Evolutionary conservation across 2,329 filamentous ascomycete genomes (phyloP), one percentile per base, ranked within the genome.

Genomic region (Aspergillus ochraceus): DNA sequence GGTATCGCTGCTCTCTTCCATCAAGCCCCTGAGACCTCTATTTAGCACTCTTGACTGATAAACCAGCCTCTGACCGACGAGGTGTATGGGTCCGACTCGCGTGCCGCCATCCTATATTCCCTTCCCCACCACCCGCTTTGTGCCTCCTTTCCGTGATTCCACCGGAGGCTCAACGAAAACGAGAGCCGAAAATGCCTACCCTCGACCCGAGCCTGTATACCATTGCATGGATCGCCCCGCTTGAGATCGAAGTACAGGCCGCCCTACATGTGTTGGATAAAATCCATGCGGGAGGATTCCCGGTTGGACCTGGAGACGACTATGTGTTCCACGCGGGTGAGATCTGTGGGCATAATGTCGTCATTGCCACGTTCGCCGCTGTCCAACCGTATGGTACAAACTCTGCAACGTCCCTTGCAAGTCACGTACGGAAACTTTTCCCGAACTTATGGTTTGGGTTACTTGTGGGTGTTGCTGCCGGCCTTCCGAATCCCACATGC

Each of bases 191-290:
- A 12, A 32, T 32, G 30, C 22, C 22, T 24, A 24, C 22, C 22
- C 54, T 62, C 5, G 51, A 62, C 22, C 60, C 58, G 42, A 53
- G 49, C 29, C 52, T 59, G 14, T 78, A 79, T 36, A 71, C 68
- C 0, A 66, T 79, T 1, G 73, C 67, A 58, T 79, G 74, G 76
- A 71, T 79, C 24, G 73, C 76, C 0, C 76, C 74, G 1, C 68
- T 78, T 0, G 66, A 72, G 22, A 75, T 79, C 8, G 75, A 79
- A 61, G 74, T 72, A 4, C 63, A 54, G 39, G 75, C 75, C 26
- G 77, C 77, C 10, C 54, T 72, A 24, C 62, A 66, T 26, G 65
- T 78, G 66, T 60, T 79, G 19, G 75, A 79, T 12, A 58, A 72
- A 0, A 42, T 45, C 19, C 74, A 78, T 42, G 0, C 19, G 0